Evolutionary conservation across 345 rosid species (phyloP), one percentile per base, ranked within the genome.

Genomic region (Salix exigua): DNA sequence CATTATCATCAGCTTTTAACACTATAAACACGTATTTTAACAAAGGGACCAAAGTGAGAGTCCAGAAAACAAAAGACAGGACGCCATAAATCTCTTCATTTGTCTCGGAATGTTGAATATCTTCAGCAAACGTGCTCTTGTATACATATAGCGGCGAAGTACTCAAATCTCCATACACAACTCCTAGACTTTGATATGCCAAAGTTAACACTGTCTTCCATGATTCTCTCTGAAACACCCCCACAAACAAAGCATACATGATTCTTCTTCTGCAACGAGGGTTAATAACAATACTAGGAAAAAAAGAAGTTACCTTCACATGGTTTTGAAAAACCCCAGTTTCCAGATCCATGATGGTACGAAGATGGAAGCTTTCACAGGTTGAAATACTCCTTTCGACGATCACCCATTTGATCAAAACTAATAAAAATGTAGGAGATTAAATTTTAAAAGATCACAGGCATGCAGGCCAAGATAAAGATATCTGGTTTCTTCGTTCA

Each of bases 81-180:
- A 91, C 98, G 40, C 98, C 97, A 71, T 76, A 94, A 73, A 94
- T 94, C 89, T 94, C 98, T 74, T 94, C 98, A 68, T 92, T 91
- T 9, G 96, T 79, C 79, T 89, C 90, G 10, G 97, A 87, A 75
- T 91, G 98, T 13, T 62, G 75, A 70, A 92, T 91, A 73, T 89
- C 96, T 30, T 91, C 94, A 23, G 91, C 91, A 78, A 94, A 94
- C 62, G 96, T 87, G 85, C 88, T 91, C 79, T 86, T 92, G 89
- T 82, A 94, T 0, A 94, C 98, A 74, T 94, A 94, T 25, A 94
- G 68, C 21, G 98, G 96, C 17, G 98, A 94, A 19, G 81, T 92
- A 75, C 97, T 91, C 81, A 94, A 86, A 84, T 94, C 98, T 79
- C 98, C 98, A 73, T 94, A 94, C n/a, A 94, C 98, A 10, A 94